Conservation (phyloP, 352 stramenopile species). For the Blastocystis sp. region DNA sequence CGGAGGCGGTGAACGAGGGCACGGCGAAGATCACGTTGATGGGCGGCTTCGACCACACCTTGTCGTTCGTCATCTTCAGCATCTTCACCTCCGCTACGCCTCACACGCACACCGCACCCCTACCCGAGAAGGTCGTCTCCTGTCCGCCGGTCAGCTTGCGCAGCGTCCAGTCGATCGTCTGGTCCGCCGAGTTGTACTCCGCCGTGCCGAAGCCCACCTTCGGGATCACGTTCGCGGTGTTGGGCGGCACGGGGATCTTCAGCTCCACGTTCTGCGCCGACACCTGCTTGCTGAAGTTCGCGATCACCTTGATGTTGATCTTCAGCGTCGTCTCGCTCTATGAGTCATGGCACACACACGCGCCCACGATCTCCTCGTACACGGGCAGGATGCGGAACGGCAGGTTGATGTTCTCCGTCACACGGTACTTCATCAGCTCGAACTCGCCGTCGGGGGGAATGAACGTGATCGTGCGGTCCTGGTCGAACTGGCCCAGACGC, state of each 20-base stretch:
- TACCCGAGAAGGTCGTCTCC: conserved; percentile 87
- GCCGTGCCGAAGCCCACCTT: conserved; percentile 91
- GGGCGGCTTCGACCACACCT: conserved; percentile 90
- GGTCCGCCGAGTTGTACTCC: conserved; percentile 95
- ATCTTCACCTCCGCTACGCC: conserved; percentile 89
- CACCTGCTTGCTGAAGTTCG: conserved; percentile 92
- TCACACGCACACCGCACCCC: not conserved
- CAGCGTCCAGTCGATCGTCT: conserved; percentile 96
- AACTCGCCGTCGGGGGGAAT: conserved; percentile 97
- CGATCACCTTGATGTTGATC: conserved; percentile 87
- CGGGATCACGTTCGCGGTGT: conserved; percentile 92
- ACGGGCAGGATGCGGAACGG: conserved; percentile 96
- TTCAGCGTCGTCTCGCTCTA: conserved; percentile 62
- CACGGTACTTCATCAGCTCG: conserved; percentile 91
- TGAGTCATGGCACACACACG: conserved; percentile 77
- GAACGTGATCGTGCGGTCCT: conserved; percentile 92
- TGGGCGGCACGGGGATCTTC: conserved; percentile 88
- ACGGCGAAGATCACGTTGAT: conserved; percentile 95
- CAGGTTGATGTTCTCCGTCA: conserved; percentile 89
- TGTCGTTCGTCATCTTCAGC: conserved; percentile 92
- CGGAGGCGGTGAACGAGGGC: conserved; percentile 95
- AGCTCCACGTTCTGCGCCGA: conserved; percentile 95
- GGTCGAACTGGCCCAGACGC: conserved; percentile 94
- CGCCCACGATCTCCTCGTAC: conserved; percentile 87
- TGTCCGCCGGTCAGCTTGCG: conserved; percentile 93